Base-by-base conservation (phyloP, 352 stramenopile species). In the Aphanomyces invadans region DNA sequence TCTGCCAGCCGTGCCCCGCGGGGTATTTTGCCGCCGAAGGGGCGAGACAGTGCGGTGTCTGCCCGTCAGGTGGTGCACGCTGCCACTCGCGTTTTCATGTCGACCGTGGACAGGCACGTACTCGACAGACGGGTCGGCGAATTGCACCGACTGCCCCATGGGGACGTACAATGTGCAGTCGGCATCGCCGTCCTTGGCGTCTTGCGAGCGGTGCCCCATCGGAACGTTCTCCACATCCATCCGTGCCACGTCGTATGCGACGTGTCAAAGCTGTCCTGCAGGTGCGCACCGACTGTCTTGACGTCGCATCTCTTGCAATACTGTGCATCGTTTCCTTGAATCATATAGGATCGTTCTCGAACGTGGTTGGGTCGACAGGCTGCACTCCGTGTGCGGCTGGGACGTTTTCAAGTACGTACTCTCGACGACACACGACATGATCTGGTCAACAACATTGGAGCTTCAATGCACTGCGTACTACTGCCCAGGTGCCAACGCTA, bases 351-450 rank as follows among this genome's bases (percentile, higher is more conserved):
- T 57, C 60, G n/a, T 67, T 67, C 33, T 59, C 39, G 17, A 39
- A 23, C 19, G 23, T 32, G 26, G 10, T 28, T 4, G 42, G 46
- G 25, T 9, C 49, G 11, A 39, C 19, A n/a, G 17, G 25, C 12
- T 89, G 83, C 60, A 72, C 87, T 2, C 78, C 83, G 25, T 91
- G 83, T 66, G 71, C 76, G 0, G 72, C 78, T 0, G 83, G 81
- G 0, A 76, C 70, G n/a, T 91, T 78, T 42, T 91, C 83, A 0
- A 75, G 59, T 28, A 42, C 65, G 4, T 29, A 53, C 23, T 65
- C 0, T 65, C 73, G n/a, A 76, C 78, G 0, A 73, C 68, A 11
- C 87, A n/a, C n/a, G n/a, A n/a, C n/a, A n/a, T n/a, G n/a, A n/a
- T n/a, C n/a, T n/a, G n/a, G n/a, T n/a, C n/a, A n/a, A n/a, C n/a